A percentile compares a stretch with the other conserved stretches of the same genome.
phyloP scores from a whole-genome alignment of 2,329 filamentous ascomycete species.

The Xylaria polymorpha region DNA sequence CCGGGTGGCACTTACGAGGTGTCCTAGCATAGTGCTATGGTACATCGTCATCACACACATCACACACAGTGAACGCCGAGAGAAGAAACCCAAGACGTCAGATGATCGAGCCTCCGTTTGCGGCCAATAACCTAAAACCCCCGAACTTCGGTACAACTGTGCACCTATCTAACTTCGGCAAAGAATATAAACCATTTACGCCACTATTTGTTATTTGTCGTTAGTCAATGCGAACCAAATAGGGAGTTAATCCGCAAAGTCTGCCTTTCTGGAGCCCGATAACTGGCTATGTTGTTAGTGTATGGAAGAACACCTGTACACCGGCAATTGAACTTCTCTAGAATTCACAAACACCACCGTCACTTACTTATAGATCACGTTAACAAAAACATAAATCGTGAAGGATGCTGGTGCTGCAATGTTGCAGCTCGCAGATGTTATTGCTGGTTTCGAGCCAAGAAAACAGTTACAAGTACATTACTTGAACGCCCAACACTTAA shows the following conservation, averaged over 20 bases:
- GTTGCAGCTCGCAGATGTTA: constrained; percentile 26
- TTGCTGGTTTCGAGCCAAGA: constrained; percentile 25
- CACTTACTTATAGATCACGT: constrained; percentile 3
- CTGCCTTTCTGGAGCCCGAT: neutral
- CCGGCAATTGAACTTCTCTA: neutral
- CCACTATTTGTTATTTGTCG: neutral
- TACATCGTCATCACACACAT: constrained; percentile 21
- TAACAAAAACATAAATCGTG: neutral
- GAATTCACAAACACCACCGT: neutral
- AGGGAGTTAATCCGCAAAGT: neutral
- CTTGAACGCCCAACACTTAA: constrained; percentile 39
- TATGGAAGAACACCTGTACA: neutral
- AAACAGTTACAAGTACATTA: constrained; percentile 38
- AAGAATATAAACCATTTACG: neutral
- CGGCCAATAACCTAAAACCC: neutral
- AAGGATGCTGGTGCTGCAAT: constrained; percentile 11
- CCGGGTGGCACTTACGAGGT: constrained; percentile 19
- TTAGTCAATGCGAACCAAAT: neutral
- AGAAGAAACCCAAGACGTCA: constrained; percentile 23
- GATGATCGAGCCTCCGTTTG: constrained; percentile 1
- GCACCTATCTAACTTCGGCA: constrained; percentile 13
- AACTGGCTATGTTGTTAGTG: neutral
- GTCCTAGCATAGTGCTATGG: neutral
- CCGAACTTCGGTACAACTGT: constrained; percentile 13
- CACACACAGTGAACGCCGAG: neutral